Evolutionary conservation across 2,329 filamentous ascomycete genomes (phyloP), one percentile per base, ranked within the genome.

Genomic region (Verticillium dahliae): DNA sequence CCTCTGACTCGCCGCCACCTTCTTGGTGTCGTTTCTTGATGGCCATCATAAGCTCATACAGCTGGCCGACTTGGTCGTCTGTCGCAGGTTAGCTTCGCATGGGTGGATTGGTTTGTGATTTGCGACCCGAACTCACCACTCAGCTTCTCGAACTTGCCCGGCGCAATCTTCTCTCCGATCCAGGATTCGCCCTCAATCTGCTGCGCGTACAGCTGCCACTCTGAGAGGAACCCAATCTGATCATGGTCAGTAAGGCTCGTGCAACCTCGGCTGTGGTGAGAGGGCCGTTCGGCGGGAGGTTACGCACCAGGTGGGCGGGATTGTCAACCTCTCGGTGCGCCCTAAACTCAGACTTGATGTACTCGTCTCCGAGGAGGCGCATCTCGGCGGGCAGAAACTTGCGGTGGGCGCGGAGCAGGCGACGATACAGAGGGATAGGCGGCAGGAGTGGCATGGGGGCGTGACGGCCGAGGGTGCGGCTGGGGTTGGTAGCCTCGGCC

Each of bases 171-270:
- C 65, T 91, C 91, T 1, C 89, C 94, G 63, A 84, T 81, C 95
- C 95, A 98, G 0, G 82, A 75, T 60, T 96, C 89, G 0, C 93
- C 94, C 71, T 98, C 94, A 15, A 99, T 78, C 72, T 92, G 88
- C 73, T 99, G 94, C 1, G 92, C 93, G 72, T 98, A 99, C 59
- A 91, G 78, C 75, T 99, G 95, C 94, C 94, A 99, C 75, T 98
- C 93, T 0, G 91, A 94, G 68, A 99, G 81, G 74, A 99, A 99
- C 1, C 94, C 95, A 69, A 98, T 92, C 92, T 96, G 67, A 14
- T 15, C 45, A 11, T 38, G 27, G 56, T 65, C 33, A 63, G 50
- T 39, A 31, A 31, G 1, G 27, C 35, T 50, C 4, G 1, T 52
- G 45, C 27, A 22, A 27, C 45, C 45, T 52, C 45, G 45, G 45